phyloP scores from a whole-genome alignment of 2,329 filamentous ascomycete species.

The Trichophyton schoenleinii region DNA sequence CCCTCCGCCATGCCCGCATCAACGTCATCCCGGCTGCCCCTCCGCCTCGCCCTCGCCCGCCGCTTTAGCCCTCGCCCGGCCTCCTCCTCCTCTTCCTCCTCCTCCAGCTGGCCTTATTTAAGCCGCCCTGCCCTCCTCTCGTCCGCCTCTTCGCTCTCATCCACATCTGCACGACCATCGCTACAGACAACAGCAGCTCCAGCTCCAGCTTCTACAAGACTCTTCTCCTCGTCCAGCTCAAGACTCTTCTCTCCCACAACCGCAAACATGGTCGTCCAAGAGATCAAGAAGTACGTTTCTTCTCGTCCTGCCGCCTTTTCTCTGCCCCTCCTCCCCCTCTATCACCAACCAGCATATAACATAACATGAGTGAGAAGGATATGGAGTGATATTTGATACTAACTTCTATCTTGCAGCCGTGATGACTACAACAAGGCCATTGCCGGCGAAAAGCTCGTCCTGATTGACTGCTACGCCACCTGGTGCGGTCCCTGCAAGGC shows the following conservation, averaged over 20 bases:
- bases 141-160: conserved; percentile 6
- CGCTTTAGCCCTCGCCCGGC: conserved; percentile 1
- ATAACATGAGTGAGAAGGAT: too few species aligned
- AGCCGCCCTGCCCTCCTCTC: conserved; percentile 1
- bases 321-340: conserved; percentile 1
- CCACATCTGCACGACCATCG: conserved; percentile 6
- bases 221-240: conserved; percentile 20
- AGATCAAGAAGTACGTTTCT: conserved; percentile 28
- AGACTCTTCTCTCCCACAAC: conserved; percentile 34
- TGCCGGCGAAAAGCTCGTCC: conserved; percentile 39
- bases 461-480: conserved; percentile 43
- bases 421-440: conserved; percentile 38
- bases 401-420: conserved; percentile 14
- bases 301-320: neutral
- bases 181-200: conserved; percentile 10
- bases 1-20: conserved; percentile 6
- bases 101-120: conserved; percentile 5
- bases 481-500: conserved; percentile 48
- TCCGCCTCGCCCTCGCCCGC: neutral
- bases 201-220: neutral
- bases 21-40: conserved; percentile 13
- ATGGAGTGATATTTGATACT: neutral
- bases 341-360: neutral
- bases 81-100: conserved; percentile 6
- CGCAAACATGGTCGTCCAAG: conserved; percentile 36